These are phyloP conservation scores for Thyridium curvatum DNA, from an alignment of 2,329 filamentous ascomycete genomes.

Conservation along the genomic window DNA sequence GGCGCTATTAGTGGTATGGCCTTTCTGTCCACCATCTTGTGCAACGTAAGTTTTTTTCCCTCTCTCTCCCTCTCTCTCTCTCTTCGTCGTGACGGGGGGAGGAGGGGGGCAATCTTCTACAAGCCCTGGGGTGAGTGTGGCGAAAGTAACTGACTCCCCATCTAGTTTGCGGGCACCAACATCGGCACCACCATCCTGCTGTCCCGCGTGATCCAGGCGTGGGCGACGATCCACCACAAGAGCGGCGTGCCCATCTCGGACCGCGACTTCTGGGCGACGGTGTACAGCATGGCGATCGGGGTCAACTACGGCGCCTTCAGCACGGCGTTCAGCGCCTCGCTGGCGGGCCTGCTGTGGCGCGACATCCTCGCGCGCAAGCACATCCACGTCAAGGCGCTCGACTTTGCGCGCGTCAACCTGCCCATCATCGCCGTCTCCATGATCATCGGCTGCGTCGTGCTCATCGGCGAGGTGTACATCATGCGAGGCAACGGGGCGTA, in stretches of 20 bases:
- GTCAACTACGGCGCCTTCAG: slow-evolving; percentile 73
- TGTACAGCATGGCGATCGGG: slow-evolving; percentile 69
- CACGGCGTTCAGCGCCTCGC: slow-evolving; percentile 63
- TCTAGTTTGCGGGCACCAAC: slow-evolving; percentile 68
- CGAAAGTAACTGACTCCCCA: not conserved
- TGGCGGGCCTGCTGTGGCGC: slow-evolving; percentile 67
- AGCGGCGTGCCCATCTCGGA: slow-evolving; percentile 47
- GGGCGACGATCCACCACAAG: slow-evolving; percentile 51
- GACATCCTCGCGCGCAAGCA: slow-evolving; percentile 64
- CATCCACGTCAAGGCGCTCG: slow-evolving; percentile 55
- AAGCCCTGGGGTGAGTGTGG: too few relatives aligned
- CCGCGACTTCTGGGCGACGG: slow-evolving; percentile 65
- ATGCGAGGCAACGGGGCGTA: slow-evolving; percentile 24
- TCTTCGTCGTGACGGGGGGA: too few relatives aligned
- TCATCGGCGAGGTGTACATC: slow-evolving; percentile 60
- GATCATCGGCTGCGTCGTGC: slow-evolving; percentile 54
- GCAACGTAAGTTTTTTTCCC: slow-evolving; percentile 52
- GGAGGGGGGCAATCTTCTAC: too few relatives aligned
- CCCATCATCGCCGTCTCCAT: slow-evolving; percentile 66
- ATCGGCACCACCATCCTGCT: slow-evolving; percentile 71
- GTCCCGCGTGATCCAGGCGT: slow-evolving; percentile 63
- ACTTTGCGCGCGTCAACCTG: slow-evolving; percentile 64
- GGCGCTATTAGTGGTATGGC: slow-evolving; percentile 68
- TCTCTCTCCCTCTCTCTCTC: not conserved
- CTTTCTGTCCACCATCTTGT: slow-evolving; percentile 63